Evolutionary conservation across 805 yeast species (phyloP).

Genomic region (Kurtzmaniella fragi): DNA sequence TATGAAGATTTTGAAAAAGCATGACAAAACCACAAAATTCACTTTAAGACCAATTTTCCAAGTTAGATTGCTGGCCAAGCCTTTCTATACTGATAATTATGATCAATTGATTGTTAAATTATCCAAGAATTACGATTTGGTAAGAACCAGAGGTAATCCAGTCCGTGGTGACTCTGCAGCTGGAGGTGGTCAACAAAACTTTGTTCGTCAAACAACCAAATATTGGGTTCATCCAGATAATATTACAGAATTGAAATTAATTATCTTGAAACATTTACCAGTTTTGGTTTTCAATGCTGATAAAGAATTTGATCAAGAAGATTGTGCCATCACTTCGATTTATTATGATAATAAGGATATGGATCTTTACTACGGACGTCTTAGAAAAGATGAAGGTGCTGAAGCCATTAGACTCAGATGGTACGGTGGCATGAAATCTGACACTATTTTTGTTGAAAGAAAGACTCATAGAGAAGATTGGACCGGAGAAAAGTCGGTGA

Average conservation of each 20-base stretch:
- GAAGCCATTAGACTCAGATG: constrained; percentile 97
- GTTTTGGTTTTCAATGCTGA: constrained; percentile 94
- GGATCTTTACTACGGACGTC: constrained; percentile 90
- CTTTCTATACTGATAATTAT: constrained; percentile 93
- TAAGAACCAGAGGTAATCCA: constrained; percentile 94
- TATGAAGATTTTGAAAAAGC: constrained; percentile 94
- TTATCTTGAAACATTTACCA: constrained; percentile 90
- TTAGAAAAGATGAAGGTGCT: constrained; percentile 96
- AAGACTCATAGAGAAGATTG: constrained; percentile 99
- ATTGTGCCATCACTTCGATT: constrained; percentile 93
- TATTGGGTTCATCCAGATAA: constrained; percentile 99
- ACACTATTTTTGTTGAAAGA: constrained; percentile 91
- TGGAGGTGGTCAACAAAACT: constrained; percentile 98
- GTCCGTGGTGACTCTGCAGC: constrained; percentile 92
- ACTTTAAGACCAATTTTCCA: constrained; percentile 88
- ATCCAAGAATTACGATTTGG: constrained; percentile 84
- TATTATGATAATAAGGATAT: constrained; percentile 87
- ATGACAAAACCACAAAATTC: constrained; percentile 76
- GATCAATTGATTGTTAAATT: constrained; percentile 85
- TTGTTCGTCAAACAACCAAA: constrained; percentile 96
- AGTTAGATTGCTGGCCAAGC: constrained; percentile 87
- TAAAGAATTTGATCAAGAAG: constrained; percentile 92
- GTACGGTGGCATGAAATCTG: constrained; percentile 97
- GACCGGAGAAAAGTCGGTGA: constrained; percentile 99
- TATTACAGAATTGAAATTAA: constrained; percentile 90